Evolutionary conservation across 2,329 filamentous ascomycete genomes (phyloP).

Genomic region (Chaetomiaceae sp.): DNA sequence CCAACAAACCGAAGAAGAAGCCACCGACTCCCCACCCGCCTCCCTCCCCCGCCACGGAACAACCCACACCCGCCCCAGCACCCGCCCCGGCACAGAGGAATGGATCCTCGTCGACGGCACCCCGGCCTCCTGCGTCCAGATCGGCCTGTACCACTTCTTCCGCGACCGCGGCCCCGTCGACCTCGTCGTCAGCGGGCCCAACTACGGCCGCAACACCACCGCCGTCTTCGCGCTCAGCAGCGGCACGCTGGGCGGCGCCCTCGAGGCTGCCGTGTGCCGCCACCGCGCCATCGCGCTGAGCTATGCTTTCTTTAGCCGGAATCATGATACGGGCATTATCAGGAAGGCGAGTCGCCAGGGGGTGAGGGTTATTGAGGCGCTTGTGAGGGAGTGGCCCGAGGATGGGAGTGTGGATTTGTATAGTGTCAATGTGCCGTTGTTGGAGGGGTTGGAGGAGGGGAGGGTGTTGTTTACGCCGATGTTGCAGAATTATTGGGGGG

Average conservation of each 20-base stretch:
- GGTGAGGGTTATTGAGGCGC: conserved; percentile 71
- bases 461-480: conserved; percentile 81
- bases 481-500: conserved; percentile 84
- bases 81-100: conserved; percentile 55
- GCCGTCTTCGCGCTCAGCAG: conserved; percentile 73
- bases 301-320: conserved; percentile 83
- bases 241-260: conserved; percentile 70
- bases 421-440: conserved; percentile 81
- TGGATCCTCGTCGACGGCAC: conserved; percentile 80
- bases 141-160: conserved; percentile 77
- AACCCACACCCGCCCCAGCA: conserved; percentile 52
- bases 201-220: conserved; percentile 79
- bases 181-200: conserved; percentile 73
- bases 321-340: conserved; percentile 79
- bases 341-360: conserved; percentile 68
- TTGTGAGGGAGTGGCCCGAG: conserved; percentile 68
- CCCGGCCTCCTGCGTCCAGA: conserved; percentile 75
- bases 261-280: conserved; percentile 71
- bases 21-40: conserved; percentile 27
- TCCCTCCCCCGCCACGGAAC: conserved; percentile 50
- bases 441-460: conserved; percentile 64
- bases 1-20: too few relatives aligned
- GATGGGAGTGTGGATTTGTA: conserved; percentile 74
- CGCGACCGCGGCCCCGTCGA: conserved; percentile 66
- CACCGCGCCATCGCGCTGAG: conserved; percentile 73